Evolutionary conservation across 306 rosid genomes (phyloP).

Genomic region (Cicer bijugum): DNA sequence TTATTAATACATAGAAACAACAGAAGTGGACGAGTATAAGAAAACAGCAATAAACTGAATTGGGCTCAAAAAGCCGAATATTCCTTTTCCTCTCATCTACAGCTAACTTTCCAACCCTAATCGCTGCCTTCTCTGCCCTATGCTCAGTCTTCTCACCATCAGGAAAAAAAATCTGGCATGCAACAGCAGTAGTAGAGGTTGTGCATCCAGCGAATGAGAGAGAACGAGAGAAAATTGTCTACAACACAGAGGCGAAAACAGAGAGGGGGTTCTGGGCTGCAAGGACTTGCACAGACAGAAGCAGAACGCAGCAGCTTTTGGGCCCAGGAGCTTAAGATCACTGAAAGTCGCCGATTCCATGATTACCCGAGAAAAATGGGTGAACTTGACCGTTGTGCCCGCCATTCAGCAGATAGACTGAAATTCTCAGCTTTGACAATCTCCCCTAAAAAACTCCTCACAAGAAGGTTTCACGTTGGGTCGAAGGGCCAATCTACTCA

Average conservation of each 20-base stretch:
- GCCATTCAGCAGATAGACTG: background rate
- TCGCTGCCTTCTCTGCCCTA: background rate
- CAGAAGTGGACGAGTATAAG: background rate
- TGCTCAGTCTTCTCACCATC: background rate
- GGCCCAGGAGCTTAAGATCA: background rate
- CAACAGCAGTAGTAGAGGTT: background rate
- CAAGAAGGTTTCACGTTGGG: background rate
- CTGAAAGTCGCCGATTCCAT: background rate
- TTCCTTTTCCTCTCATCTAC: background rate
- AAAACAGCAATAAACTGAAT: background rate
- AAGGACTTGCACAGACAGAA: background rate
- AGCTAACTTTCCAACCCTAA: conserved; percentile 1
- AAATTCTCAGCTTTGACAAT: background rate
- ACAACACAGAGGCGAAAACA: background rate
- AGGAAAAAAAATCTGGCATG: too few relatives aligned
- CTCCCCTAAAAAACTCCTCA: background rate
- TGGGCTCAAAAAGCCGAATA: background rate
- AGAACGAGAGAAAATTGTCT: background rate
- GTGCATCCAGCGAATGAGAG: background rate
- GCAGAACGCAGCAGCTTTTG: background rate
- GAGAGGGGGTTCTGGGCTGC: conserved; percentile 1
- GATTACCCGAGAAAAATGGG: background rate
- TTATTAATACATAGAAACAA: too few relatives aligned
- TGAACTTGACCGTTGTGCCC: background rate
- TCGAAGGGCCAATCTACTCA: background rate